These are phyloP conservation scores for Maudiozyma barnettii DNA, from an alignment of 805 yeast species.

Conservation along the genomic window DNA sequence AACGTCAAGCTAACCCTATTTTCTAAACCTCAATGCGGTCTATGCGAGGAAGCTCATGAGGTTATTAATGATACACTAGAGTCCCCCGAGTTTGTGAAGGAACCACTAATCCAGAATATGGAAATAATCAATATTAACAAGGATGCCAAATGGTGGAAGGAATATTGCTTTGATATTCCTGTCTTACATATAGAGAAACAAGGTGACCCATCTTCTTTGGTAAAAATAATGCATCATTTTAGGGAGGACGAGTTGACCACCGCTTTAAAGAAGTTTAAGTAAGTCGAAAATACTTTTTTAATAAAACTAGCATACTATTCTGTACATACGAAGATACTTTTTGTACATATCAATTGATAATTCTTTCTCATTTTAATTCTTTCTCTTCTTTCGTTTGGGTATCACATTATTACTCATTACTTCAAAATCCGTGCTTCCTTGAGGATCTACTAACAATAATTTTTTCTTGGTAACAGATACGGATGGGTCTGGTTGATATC, in stretches of 20 bases:
- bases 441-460: conserved; percentile 19
- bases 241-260: conserved; percentile 44
- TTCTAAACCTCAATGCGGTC: conserved; percentile 59
- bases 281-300: not conserved
- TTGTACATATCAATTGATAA: not conserved
- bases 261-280: conserved; percentile 31
- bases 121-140: conserved; percentile 49
- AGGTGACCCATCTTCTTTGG: conserved; percentile 35
- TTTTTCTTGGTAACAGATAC: conserved; percentile 18
- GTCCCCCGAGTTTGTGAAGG: conserved; percentile 24
- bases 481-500: conserved; percentile 7
- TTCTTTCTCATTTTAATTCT: not conserved
- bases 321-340: not conserved
- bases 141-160: conserved; percentile 58
- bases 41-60: conserved; percentile 56
- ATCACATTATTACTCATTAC: not conserved
- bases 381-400: conserved; percentile 9
- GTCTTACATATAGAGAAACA: conserved; percentile 56
- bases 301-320: not conserved
- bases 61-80: conserved; percentile 35
- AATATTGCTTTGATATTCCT: conserved; percentile 71
- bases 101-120: conserved; percentile 26
- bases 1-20: conserved; percentile 44
- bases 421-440: not conserved
- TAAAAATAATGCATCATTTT: conserved; percentile 61